Base-by-base conservation (phyloP, 495 filamentous ascomycete species). In the Lophium mytilinum region DNA sequence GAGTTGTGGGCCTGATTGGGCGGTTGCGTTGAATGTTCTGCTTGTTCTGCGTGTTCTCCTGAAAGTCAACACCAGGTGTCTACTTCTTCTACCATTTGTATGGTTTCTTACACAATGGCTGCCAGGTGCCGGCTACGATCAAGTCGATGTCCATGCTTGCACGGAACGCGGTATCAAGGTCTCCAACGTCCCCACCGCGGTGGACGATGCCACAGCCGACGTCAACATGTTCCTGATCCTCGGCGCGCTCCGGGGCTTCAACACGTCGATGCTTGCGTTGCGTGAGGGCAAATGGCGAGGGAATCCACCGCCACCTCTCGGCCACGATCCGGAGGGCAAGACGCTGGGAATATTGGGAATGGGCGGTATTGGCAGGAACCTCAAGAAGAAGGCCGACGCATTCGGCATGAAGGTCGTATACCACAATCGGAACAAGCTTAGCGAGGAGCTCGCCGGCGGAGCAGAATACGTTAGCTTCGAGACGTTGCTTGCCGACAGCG, bases 191-290 rank as follows among this genome's bases (percentile, higher is more conserved):
- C 90, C 88, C 50, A 83, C 80, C 0, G 85, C 85, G 15, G 86
- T 90, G 37, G 82, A 92, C 63, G 87, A 90, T 62, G 83, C 89
- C 19, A 92, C 88, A 0, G 88, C 89, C 35, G 89, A 92, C 66
- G 75, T 81, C 17, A 84, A 78, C 63, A 78, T 93, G 64, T 93
- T 88, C 63, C 77, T 94, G 5, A 81, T 93, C 42, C 71, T 95
- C 46, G 87, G 86, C 4, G 87, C 88, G 1, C 73, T 93, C 18
- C 80, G 89, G 18, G 81, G 83, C 62, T 83, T 91, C 64, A 84
- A 83, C 63, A 67, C 73, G 4, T 75, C 81, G 9, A 83, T 90
- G 78, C 57, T 73, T 0, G 69, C 77, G 7, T 75, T 93, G 8
- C 78, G 84, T 5, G 62, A 76, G 12, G 82, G 83, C 1, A 72